Evolutionary conservation across 2,329 filamentous ascomycete species (phyloP).

Genomic region (Emergomyces pasteurianus): DNA sequence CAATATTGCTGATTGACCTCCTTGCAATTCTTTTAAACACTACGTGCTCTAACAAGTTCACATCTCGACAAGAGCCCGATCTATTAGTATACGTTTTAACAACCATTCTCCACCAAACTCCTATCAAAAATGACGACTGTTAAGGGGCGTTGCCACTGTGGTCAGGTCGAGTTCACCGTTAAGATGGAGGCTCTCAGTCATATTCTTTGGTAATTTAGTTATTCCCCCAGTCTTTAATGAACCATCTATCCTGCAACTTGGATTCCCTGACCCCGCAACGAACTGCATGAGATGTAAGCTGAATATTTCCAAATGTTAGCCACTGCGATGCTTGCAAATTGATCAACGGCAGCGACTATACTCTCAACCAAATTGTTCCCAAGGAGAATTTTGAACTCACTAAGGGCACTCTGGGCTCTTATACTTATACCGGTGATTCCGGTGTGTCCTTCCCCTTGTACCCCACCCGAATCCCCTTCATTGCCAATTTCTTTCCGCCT

Average conservation of each 20-base stretch:
- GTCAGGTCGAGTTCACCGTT: slow-evolving; percentile 41
- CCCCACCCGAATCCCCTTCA: background rate
- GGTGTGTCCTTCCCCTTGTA: slow-evolving; percentile 21
- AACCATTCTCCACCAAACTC: background rate
- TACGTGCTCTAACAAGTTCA: background rate
- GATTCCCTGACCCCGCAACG: too few species aligned
- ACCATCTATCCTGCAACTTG: background rate
- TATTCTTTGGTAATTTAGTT: slow-evolving; percentile 22
- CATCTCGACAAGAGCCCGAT: too few species aligned
- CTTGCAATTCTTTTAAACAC: background rate
- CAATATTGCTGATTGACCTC: background rate
- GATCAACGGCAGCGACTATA: slow-evolving; percentile 40
- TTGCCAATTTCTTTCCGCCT: background rate
- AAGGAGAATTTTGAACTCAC: slow-evolving; percentile 40
- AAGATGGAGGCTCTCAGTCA: slow-evolving; percentile 36
- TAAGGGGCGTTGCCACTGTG: slow-evolving; percentile 45
- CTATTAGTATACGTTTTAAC: too few species aligned
- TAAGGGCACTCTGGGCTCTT: slow-evolving; percentile 39
- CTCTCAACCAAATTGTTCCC: slow-evolving; percentile 44
- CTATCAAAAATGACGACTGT: slow-evolving; percentile 32
- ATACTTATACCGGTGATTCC: slow-evolving; percentile 46
- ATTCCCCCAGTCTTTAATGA: background rate
- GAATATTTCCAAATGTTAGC: slow-evolving; percentile 19
- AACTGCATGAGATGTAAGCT: background rate
- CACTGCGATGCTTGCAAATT: slow-evolving; percentile 48